Evolutionary conservation across 2,329 filamentous ascomycete species (phyloP), one percentile per base, ranked within the genome.

Genomic region (Claviceps spartinae): DNA sequence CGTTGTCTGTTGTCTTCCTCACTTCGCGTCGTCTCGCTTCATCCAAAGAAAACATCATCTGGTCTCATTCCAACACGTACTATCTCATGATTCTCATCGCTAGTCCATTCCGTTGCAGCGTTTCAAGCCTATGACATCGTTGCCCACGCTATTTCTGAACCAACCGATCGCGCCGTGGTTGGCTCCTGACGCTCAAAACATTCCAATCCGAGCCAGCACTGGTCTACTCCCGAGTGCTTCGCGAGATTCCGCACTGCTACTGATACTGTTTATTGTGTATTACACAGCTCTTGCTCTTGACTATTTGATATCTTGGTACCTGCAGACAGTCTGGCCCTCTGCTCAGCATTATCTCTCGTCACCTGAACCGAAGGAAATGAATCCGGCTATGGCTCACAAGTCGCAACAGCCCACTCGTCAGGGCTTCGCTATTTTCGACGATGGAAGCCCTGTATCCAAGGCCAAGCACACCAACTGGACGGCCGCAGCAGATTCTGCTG

Each of bases 191-290:
- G 18, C n/a, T 24, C 26, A 36, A 11, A 49, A 16, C n/a, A 47
- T 22, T 26, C 41, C n/a, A 37, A 45, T 22, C 18, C 26, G 16
- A 8, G 20, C 24, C 42, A 42, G 24, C 37, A 40, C 48, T 24
- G 30, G 49, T 40, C 49, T 30, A 44, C 9, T 20, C 7, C 36
- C 42, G 42, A 34, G 30, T 20, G 14, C 37, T 54, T 43, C 42
- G 42, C 50, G 53, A 54, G 44, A 54, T 52, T 50, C 30, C 34
- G n/a, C 52, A 49, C 49, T 37, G 18, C 40, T 51, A 37, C 30
- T 41, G 38, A 46, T 46, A 48, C 40, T 20, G 34, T 54, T 40
- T 51, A 37, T 20, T 14, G 36, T 51, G 44, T 40, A 47, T 51
- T 40, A 41, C 24, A 34, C 24, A 22, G 24, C 22, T 20, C 45